Percentiles rank a stretch among this genome's conserved stretches.
Conservation (phyloP, 179 eudicot genomes). For the Silene coronaria region DNA sequence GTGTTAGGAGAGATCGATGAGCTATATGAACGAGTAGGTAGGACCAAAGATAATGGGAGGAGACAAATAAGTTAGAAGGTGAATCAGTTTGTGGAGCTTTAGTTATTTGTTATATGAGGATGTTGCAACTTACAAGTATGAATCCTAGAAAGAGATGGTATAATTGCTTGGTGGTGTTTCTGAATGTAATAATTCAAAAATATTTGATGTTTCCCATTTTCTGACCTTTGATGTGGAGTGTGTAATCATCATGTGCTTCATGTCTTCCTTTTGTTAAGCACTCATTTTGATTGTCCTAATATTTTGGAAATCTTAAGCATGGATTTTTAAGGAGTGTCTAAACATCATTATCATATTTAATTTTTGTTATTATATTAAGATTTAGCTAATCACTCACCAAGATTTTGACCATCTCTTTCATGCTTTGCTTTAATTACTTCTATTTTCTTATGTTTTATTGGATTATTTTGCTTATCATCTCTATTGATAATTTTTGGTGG, state of each 20-base stretch:
- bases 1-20: no score
- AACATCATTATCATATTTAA: conserved; percentile 30
- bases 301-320: conserved; percentile 25
- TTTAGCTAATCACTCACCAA: not conserved
- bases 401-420: not conserved
- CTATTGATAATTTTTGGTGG: no score
- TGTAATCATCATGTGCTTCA: conserved; percentile 24
- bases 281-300: conserved; percentile 22
- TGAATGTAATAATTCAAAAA: conserved; percentile 19
- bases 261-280: conserved; percentile 24
- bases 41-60: not conserved
- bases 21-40: no score
- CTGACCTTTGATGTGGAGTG: conserved; percentile 12
- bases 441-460: not conserved
- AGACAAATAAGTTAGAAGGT: not conserved
- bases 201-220: conserved; percentile 30
- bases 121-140: not conserved
- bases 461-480: not conserved
- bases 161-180: conserved; percentile 15
- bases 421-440: not conserved
- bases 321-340: conserved; percentile 24
- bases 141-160: not conserved
- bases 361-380: conserved; percentile 7
- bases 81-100: not conserved
- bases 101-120: conserved; percentile 6